A percentile compares a stretch with the other conserved stretches of the same genome.
Evolutionary conservation across 2,329 filamentous ascomycete genomes (phyloP).

Genomic region (Fusarium floridanum): DNA sequence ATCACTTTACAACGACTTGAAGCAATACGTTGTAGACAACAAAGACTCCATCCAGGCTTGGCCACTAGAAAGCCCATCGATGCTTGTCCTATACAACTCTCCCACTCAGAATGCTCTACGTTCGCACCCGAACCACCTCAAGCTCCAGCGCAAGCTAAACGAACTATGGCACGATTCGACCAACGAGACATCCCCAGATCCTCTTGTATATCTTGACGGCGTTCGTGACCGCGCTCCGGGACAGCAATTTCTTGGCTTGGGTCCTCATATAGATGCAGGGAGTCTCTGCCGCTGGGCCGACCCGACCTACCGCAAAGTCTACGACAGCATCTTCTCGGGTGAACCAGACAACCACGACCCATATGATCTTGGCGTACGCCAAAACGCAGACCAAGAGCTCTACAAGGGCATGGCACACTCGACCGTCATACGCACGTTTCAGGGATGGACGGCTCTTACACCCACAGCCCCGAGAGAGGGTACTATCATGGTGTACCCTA

Average conservation of each 20-base stretch:
- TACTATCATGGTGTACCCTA: constrained; percentile 56
- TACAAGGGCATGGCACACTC: constrained; percentile 54
- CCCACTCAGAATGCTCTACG: constrained; percentile 55
- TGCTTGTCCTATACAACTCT: constrained; percentile 55
- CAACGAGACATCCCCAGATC: constrained; percentile 49
- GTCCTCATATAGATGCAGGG: constrained; percentile 60
- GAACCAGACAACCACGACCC: constrained; percentile 52
- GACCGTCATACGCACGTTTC: constrained; percentile 54
- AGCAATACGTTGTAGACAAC: constrained; percentile 52
- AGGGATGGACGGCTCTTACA: constrained; percentile 59
- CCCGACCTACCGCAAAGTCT: constrained; percentile 52
- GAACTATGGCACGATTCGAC: constrained; percentile 53
- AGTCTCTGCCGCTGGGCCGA: constrained; percentile 59
- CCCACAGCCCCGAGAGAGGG: constrained; percentile 51
- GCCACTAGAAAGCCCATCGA: constrained; percentile 54
- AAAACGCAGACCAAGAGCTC: constrained; percentile 50
- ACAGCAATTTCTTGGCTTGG: constrained; percentile 55
- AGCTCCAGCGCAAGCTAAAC: constrained; percentile 53
- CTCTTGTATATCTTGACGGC: constrained; percentile 56
- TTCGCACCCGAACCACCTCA: constrained; percentile 54
- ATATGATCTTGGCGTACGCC: constrained; percentile 53
- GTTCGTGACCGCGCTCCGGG: constrained; percentile 54
- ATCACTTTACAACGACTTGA: constrained; percentile 47
- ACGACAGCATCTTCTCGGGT: constrained; percentile 54
- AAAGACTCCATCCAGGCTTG: constrained; percentile 49